Conservation (phyloP, 805 yeast species). For the Saccharomycopsis vini region DNA sequence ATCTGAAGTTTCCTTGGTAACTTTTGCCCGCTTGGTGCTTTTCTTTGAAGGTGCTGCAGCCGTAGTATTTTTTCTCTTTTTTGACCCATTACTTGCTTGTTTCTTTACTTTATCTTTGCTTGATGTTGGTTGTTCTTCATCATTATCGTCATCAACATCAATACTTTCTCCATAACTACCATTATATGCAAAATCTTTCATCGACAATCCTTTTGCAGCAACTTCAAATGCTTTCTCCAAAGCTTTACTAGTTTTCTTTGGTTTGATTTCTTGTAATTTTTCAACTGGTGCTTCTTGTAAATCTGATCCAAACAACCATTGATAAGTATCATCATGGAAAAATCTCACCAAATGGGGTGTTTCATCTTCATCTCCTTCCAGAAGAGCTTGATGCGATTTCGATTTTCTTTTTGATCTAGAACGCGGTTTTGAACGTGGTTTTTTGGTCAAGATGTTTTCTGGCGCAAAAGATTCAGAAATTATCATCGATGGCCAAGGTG, state of each 20-base stretch:
- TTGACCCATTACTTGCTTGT: slow-evolving; percentile 10
- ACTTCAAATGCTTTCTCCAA: slow-evolving; percentile 44
- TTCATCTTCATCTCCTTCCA: slow-evolving; percentile 13
- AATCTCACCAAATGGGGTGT: slow-evolving; percentile 48
- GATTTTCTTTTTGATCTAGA: slow-evolving; percentile 2
- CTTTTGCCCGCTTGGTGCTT: slow-evolving; percentile 13
- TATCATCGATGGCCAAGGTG: slow-evolving; percentile 88
- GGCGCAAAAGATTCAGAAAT: slow-evolving; percentile 56
- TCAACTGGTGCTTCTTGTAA: slow-evolving; percentile 37
- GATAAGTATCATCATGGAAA: slow-evolving; percentile 63
- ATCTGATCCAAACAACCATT: slow-evolving; percentile 53
- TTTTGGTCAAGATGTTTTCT: slow-evolving; percentile 43
- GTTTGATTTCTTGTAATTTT: slow-evolving; percentile 18
- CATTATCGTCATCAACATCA: slow-evolving; percentile 22
- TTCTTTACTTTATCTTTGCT: slow-evolving; percentile 9
- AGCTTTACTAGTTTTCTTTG: slow-evolving; percentile 35
- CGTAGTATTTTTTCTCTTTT: slow-evolving; percentile 18
- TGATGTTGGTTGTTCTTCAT: slow-evolving; percentile 16
- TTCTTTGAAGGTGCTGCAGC: slow-evolving; percentile 14
- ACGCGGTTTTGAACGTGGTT: slow-evolving; percentile 21
- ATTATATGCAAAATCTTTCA: slow-evolving; percentile 36
- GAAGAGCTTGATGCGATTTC: slow-evolving; percentile 6
- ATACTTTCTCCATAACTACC: slow-evolving; percentile 33
- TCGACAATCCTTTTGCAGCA: slow-evolving; percentile 42
- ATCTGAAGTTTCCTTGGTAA: slow-evolving; percentile 12